Conservation (phyloP, 352 stramenopile species). For the Globisporangium sylvaticum region DNA sequence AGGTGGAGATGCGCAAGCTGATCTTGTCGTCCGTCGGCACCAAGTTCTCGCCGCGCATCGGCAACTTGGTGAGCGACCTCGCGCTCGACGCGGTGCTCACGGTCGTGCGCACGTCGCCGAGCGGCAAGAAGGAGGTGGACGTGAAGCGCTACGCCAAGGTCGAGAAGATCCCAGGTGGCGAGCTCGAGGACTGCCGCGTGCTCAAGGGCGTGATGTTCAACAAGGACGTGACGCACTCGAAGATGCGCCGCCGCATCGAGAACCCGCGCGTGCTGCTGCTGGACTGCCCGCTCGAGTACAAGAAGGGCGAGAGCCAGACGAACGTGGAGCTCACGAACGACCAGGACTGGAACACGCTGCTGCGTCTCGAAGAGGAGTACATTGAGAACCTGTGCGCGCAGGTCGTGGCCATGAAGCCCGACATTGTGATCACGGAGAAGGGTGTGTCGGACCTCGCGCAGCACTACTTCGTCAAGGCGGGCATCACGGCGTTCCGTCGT, state of each 20-base stretch:
- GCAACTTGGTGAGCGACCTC: constrained; percentile 96
- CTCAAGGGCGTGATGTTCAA: constrained; percentile 99
- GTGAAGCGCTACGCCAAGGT: constrained; percentile 99
- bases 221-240: constrained; percentile 99
- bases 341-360: constrained; percentile 97
- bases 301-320: constrained; percentile 97
- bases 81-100: constrained; percentile 96
- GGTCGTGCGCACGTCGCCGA: constrained; percentile 87
- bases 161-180: constrained; percentile 98
- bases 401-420: constrained; percentile 98
- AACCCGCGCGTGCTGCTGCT: constrained; percentile 98
- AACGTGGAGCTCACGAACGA: constrained; percentile 99
- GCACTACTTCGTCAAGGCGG: constrained; percentile 99
- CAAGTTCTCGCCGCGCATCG: constrained; percentile 97
- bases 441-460: constrained; percentile 98
- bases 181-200: constrained; percentile 93
- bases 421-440: constrained; percentile 99
- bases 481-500: constrained; percentile 98
- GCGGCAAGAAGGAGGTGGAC: constrained; percentile 94
- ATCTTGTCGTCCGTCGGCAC: constrained; percentile 97
- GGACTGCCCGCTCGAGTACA: constrained; percentile 99
- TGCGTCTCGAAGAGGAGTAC: constrained; percentile 99
- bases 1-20: constrained; percentile 93
- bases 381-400: constrained; percentile 99
- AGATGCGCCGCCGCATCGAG: constrained; percentile 98